Evolutionary conservation across 2,329 filamentous ascomycete genomes (phyloP).

Genomic region (Gliomastix tumulicola): DNA sequence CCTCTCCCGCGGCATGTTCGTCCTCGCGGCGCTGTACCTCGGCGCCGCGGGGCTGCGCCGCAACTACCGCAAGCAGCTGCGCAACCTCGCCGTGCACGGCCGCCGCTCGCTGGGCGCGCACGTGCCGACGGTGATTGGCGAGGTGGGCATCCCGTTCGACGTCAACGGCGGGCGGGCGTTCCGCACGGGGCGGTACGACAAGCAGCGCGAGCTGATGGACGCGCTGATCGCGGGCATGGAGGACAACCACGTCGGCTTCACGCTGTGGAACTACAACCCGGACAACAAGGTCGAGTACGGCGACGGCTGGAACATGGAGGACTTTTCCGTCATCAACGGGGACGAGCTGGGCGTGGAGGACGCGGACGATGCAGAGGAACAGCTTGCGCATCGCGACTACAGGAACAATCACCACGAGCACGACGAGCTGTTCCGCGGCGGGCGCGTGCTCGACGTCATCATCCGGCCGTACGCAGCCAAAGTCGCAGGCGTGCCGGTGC

Average conservation of each 20-base stretch:
- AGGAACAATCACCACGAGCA: constrained; percentile 20
- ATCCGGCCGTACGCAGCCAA: constrained; percentile 33
- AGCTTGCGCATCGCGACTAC: constrained; percentile 19
- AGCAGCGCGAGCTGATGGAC: constrained; percentile 29
- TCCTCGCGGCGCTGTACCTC: constrained; percentile 31
- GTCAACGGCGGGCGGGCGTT: constrained; percentile 27
- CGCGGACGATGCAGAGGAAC: too few relatives aligned
- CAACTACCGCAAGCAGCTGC: constrained; percentile 30
- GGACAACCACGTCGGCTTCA: constrained; percentile 26
- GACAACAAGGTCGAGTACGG: constrained; percentile 27
- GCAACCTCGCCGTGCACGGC: constrained; percentile 24
- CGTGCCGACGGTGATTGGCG: constrained; percentile 28
- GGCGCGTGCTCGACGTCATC: constrained; percentile 27
- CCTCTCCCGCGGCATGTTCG: constrained; percentile 28
- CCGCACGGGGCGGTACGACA: constrained; percentile 27
- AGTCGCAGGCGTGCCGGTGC: constrained; percentile 23
- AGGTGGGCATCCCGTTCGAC: constrained; percentile 32
- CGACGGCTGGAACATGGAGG: constrained; percentile 34
- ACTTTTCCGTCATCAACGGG: constrained; percentile 31
- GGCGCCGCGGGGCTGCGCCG: constrained; percentile 24
- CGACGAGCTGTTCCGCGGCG: constrained; percentile 28
- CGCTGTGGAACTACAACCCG: constrained; percentile 32
- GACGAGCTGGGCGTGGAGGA: constrained; percentile 12
- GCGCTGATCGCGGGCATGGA: constrained; percentile 32
- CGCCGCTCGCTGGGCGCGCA: constrained; percentile 18